Percentiles rank a stretch among this genome's conserved stretches.
Conservation (phyloP, 306 rosid species). For the Arachis stenosperma region DNA sequence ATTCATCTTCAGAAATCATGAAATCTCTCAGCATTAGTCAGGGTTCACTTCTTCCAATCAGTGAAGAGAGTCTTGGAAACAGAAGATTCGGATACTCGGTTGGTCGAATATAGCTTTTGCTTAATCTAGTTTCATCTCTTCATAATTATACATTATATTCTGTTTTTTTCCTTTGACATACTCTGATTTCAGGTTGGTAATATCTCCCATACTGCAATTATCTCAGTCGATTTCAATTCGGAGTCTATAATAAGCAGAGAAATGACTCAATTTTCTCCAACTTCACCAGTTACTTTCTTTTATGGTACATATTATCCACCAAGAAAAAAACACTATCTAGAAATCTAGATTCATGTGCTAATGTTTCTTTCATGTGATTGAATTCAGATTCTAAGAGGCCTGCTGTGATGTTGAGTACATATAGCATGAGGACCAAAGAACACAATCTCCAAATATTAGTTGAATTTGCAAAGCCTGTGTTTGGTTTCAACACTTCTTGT, state of each 20-base stretch:
- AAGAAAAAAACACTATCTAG: too few species aligned
- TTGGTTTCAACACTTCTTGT: constrained; percentile 75
- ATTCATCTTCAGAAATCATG: constrained; percentile 72
- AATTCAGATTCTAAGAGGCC: constrained; percentile 80
- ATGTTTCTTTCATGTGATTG: constrained; percentile 9
- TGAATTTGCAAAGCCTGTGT: constrained; percentile 74
- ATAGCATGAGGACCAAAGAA: constrained; percentile 70
- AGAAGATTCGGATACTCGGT: constrained; percentile 87
- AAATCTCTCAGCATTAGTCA: constrained; percentile 59
- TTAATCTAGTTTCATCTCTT: too few species aligned
- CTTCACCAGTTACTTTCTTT: constrained; percentile 74
- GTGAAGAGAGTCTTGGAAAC: constrained; percentile 50
- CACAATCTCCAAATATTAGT: constrained; percentile 55
- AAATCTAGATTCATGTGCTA: too few species aligned
- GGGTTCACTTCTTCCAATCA: constrained; percentile 62
- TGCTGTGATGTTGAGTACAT: constrained; percentile 75
- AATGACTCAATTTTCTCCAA: constrained; percentile 76
- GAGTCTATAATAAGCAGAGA: constrained; percentile 69
- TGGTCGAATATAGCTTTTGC: constrained; percentile 36
- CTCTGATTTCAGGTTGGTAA: constrained; percentile 61
- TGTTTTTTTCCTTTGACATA: constrained; percentile 14
- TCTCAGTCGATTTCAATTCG: constrained; percentile 64
- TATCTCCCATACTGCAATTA: constrained; percentile 58
- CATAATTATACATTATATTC: not conserved
- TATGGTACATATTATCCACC: constrained; percentile 53